phyloP scores from a whole-genome alignment of 1,139 yeast species.

The Pichia sp. region DNA sequence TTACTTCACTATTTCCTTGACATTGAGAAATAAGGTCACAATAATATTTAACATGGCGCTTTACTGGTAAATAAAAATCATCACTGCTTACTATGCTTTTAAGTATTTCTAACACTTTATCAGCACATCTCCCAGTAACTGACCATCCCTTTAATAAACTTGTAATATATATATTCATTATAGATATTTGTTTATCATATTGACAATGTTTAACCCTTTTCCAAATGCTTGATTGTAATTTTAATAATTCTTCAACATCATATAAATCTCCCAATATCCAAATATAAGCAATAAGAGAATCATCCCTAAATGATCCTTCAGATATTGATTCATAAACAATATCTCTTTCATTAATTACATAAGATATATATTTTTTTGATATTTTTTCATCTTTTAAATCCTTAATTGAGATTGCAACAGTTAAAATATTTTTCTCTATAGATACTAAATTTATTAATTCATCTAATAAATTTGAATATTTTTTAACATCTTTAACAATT shows the following conservation, averaged over 20 bases:
- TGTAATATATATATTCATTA: conserved; percentile 7
- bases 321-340: not conserved
- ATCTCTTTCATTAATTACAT: not conserved
- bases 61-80: not conserved
- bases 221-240: not conserved
- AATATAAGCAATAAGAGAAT: conserved; percentile 10
- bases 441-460: not conserved
- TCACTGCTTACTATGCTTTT: not conserved
- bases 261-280: conserved; percentile 7
- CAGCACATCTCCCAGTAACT: not conserved
- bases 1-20: not conserved
- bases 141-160: conserved; percentile 6
- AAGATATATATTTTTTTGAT: not conserved
- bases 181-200: conserved; percentile 1
- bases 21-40: not conserved
- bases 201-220: not conserved
- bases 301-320: conserved; percentile 5
- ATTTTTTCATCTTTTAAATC: not conserved
- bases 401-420: conserved; percentile 5
- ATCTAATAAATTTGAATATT: not conserved
- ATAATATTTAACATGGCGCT: not conserved
- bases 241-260: conserved; percentile 2
- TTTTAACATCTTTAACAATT: conserved; percentile 49
- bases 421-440: conserved; percentile 2
- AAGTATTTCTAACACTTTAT: not conserved